A percentile compares a stretch with the other conserved stretches of the same genome.
phyloP scores from a whole-genome alignment of 2,329 filamentous ascomycete genomes.

The Microdochium bolleyi region DNA sequence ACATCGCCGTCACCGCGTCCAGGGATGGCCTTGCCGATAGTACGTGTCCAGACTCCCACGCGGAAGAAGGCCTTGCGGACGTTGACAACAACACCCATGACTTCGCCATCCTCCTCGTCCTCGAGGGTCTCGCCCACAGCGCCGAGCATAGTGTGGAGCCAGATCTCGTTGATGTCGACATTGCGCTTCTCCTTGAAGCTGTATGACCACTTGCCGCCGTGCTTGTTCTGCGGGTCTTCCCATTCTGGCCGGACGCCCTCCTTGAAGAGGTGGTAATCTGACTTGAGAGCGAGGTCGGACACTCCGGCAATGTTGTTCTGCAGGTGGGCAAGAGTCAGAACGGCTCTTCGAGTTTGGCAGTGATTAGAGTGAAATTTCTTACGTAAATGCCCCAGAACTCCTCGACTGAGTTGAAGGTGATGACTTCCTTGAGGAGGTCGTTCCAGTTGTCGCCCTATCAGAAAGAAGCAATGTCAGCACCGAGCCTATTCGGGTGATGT shows the following conservation, averaged over 20 bases:
- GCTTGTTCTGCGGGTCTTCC: slow-evolving; percentile 98
- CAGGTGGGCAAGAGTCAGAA: slow-evolving; percentile 5
- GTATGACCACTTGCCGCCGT: slow-evolving; percentile 98
- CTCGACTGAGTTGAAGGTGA: slow-evolving; percentile 96
- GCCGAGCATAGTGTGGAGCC: slow-evolving; percentile 94
- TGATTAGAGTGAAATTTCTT: slow-evolving; percentile 29
- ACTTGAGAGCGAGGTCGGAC: slow-evolving; percentile 92
- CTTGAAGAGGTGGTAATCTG: slow-evolving; percentile 99
- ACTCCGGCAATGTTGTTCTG: slow-evolving; percentile 98
- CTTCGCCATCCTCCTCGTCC: slow-evolving; percentile 86
- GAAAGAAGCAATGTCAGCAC: slow-evolving; percentile 8
- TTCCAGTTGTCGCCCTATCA: slow-evolving; percentile 94
- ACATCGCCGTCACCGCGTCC: slow-evolving; percentile 66
- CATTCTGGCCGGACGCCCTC: slow-evolving; percentile 93
- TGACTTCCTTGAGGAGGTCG: slow-evolving; percentile 94
- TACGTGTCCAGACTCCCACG: slow-evolving; percentile 95
- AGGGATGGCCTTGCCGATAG: slow-evolving; percentile 76
- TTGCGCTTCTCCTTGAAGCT: slow-evolving; percentile 93
- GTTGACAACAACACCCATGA: slow-evolving; percentile 99
- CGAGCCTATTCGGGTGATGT: background rate
- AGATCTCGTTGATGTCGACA: slow-evolving; percentile 88
- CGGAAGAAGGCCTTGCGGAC: slow-evolving; percentile 98
- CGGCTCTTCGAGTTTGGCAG: slow-evolving; percentile 4
- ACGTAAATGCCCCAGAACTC: slow-evolving; percentile 99
- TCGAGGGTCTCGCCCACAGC: slow-evolving; percentile 98